phyloP scores from a whole-genome alignment of 495 filamentous ascomycete genomes.

The Aspergillus diversus region DNA sequence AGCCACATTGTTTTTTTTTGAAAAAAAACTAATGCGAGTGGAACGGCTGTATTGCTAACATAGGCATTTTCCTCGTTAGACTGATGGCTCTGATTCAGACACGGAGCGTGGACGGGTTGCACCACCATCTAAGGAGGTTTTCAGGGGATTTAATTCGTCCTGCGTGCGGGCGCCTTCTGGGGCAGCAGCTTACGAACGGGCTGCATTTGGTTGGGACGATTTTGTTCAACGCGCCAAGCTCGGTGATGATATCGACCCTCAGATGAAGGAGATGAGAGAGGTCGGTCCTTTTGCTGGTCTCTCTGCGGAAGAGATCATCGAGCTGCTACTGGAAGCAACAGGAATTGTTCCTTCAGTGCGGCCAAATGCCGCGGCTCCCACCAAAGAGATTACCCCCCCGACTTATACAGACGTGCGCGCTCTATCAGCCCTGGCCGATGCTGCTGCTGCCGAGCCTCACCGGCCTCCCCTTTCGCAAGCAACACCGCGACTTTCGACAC shows the following conservation, averaged over 20 bases:
- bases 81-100: slow-evolving; percentile 46
- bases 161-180: slow-evolving; percentile 40
- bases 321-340: slow-evolving; percentile 30
- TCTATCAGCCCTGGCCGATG: slow-evolving; percentile 41
- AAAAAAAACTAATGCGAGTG: neutral
- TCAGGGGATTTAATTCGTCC: slow-evolving; percentile 44
- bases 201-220: slow-evolving; percentile 44
- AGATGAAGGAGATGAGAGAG: slow-evolving; percentile 43
- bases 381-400: slow-evolving; percentile 16
- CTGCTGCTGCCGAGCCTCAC: slow-evolving; percentile 32
- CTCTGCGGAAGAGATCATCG: slow-evolving; percentile 24
- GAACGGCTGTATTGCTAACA: neutral
- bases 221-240: slow-evolving; percentile 46
- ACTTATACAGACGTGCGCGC: slow-evolving; percentile 22
- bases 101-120: slow-evolving; percentile 29
- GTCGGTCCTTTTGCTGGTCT: slow-evolving; percentile 22
- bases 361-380: slow-evolving; percentile 7
- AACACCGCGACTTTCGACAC: slow-evolving; percentile 27
- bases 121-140: slow-evolving; percentile 30
- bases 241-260: slow-evolving; percentile 42
- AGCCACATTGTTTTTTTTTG: slow-evolving; percentile 11
- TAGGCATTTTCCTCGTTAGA: slow-evolving; percentile 26
- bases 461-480: slow-evolving; percentile 32
- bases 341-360: slow-evolving; percentile 24
- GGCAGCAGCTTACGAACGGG: slow-evolving; percentile 38